Base-by-base conservation (phyloP, 306 rosid genomes). In the Trifolium subterraneum region DNA sequence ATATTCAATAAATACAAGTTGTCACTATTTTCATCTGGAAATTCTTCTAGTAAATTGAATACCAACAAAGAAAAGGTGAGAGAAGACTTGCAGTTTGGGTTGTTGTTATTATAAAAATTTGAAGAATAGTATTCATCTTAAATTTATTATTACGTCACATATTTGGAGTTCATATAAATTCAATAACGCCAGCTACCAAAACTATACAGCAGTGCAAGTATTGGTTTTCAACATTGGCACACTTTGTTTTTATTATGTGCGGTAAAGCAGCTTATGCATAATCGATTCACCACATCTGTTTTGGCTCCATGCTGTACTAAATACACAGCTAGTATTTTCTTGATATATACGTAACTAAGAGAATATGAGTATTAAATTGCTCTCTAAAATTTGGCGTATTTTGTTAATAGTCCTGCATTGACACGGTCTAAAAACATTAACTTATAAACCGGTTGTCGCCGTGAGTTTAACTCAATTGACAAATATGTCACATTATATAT, bases 191-290 rank as follows among this genome's bases (percentile, higher is more conserved):
- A 56, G 33, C 4, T 7, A 16, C 3, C 16, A 56, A 55, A 5
- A 9, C 63, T 25, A n/a, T 23, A 56, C 16, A 23, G 12, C 36
- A 56, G 36, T 56, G 60, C 14, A 20, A 19, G 60, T 56, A 56
- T 23, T 56, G 63, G 63, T 56, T 56, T 56, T 56, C 16, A 56
- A 23, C 9, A 56, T 56, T 12, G 63, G 63, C 63, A 56, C 33
- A 6, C 35, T 56, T 56, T 56, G 63, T 56, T 56, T 56, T 48
- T 56, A 56, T 29, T 55, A 56, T 56, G 16, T 25, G 33, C 3
- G 16, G 15, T 0, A 10, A 5, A 12, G n/a, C 7, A 11, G 12
- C 13, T 23, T 56, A 56, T 23, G 27, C 63, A 25, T 12, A 18
- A 54, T 20, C 60, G 13, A 4, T 54, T 54, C 60, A 54, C 60